phyloP scores from a whole-genome alignment of 805 yeast species.

The Monosporozyma yasuniensis region DNA sequence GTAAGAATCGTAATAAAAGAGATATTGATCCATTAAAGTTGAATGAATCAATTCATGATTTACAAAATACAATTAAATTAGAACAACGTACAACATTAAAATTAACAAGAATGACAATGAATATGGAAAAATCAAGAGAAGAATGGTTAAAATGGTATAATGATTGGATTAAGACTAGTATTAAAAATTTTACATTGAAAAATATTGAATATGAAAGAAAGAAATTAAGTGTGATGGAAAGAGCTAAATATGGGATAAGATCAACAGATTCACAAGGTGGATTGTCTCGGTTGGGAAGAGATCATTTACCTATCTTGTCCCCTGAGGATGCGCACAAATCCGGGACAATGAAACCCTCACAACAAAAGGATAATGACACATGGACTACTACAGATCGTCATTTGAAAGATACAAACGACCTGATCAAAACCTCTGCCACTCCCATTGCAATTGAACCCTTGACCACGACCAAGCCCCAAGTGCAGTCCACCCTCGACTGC shows the following conservation, averaged over 20 bases:
- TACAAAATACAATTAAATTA: slow-evolving; percentile 67
- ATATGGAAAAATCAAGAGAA: slow-evolving; percentile 64
- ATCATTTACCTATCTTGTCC: background rate
- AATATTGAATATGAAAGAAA: slow-evolving; percentile 83
- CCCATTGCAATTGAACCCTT: background rate
- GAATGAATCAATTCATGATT: slow-evolving; percentile 75
- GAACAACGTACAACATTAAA: slow-evolving; percentile 73
- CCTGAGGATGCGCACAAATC: background rate
- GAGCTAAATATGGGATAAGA: slow-evolving; percentile 61
- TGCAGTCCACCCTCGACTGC: background rate
- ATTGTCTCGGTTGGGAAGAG: slow-evolving; percentile 62
- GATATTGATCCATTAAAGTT: slow-evolving; percentile 80
- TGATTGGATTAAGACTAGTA: slow-evolving; percentile 39
- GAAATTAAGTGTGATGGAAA: slow-evolving; percentile 63
- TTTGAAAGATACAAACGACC: background rate
- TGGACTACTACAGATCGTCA: background rate
- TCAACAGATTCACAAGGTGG: slow-evolving; percentile 73
- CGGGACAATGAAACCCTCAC: slow-evolving; percentile 26
- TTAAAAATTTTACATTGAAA: slow-evolving; percentile 54
- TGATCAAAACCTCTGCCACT: background rate
- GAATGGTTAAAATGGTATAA: slow-evolving; percentile 50
- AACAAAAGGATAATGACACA: background rate
- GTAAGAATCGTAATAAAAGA: slow-evolving; percentile 59
- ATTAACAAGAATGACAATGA: slow-evolving; percentile 74
- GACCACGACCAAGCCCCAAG: background rate